These are phyloP conservation scores for Samsoniella hepiali DNA, from an alignment of 2,329 filamentous ascomycete genomes.

Conservation along the genomic window DNA sequence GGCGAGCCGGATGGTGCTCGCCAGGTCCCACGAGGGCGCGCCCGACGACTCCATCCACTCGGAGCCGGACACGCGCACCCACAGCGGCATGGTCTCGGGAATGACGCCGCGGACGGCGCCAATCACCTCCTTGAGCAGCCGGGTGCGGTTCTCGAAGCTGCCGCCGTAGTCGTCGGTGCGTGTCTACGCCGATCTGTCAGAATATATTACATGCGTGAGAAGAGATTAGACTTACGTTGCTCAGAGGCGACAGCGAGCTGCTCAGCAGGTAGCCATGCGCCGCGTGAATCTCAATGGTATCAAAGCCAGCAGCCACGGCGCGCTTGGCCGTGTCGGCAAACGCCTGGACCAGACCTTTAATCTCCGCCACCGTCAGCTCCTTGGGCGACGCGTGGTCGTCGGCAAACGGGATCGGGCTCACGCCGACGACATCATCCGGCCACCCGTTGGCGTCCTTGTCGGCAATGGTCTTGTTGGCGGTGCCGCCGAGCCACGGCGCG, in stretches of 20 bases:
- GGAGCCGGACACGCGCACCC: constrained; percentile 58
- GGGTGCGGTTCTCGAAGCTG: constrained; percentile 61
- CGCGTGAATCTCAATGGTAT: constrained; percentile 67
- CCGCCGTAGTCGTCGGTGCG: constrained; percentile 65
- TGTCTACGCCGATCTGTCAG: constrained; percentile 31
- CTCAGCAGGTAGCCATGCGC: constrained; percentile 66
- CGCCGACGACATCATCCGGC: constrained; percentile 52
- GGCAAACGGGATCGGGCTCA: constrained; percentile 56
- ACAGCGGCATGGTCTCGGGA: constrained; percentile 52
- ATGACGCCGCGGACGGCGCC: constrained; percentile 49
- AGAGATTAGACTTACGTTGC: constrained; percentile 42
- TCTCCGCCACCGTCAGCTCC: constrained; percentile 66
- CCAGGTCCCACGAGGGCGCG: constrained; percentile 61
- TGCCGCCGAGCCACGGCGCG: constrained; percentile 58
- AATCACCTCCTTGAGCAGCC: constrained; percentile 56
- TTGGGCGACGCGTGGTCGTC: constrained; percentile 59
- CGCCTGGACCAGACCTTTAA: constrained; percentile 59
- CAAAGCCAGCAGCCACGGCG: constrained; percentile 67
- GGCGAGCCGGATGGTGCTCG: constrained; percentile 53
- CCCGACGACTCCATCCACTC: constrained; percentile 56
- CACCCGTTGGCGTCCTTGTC: constrained; percentile 51
- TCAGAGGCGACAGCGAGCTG: constrained; percentile 60
- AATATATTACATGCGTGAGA: neutral
- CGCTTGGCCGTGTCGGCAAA: constrained; percentile 59
- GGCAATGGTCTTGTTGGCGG: constrained; percentile 51